Evolutionary conservation across 2,329 filamentous ascomycete genomes (phyloP).

Genomic region (Xylariaceae sp.): DNA sequence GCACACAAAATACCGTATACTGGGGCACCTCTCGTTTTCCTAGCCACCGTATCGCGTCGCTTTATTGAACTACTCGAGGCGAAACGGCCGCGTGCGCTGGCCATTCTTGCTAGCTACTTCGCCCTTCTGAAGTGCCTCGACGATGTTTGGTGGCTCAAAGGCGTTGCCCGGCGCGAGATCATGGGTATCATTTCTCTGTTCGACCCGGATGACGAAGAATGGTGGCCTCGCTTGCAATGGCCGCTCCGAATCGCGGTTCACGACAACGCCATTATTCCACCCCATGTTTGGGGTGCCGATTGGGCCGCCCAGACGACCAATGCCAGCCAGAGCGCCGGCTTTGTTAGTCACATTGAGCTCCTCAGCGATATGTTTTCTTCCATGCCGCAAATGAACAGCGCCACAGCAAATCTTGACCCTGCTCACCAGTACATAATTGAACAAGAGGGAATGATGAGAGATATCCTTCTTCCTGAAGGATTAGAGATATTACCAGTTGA

Average conservation of each 20-base stretch:
- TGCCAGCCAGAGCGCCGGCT: slow-evolving; percentile 29
- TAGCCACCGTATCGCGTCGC: slow-evolving; percentile 56
- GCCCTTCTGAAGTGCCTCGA: slow-evolving; percentile 58
- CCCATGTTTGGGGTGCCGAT: slow-evolving; percentile 52
- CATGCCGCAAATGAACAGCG: slow-evolving; percentile 22
- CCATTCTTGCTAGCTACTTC: slow-evolving; percentile 62
- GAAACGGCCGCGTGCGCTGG: slow-evolving; percentile 55
- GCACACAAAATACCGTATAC: slow-evolving; percentile 56
- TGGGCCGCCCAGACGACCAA: slow-evolving; percentile 40
- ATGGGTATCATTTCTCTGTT: slow-evolving; percentile 57
- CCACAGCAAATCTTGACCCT: slow-evolving; percentile 16
- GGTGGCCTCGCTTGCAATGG: slow-evolving; percentile 59
- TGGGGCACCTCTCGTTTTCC: slow-evolving; percentile 55
- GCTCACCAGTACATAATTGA: slow-evolving; percentile 19
- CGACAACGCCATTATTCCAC: slow-evolving; percentile 47
- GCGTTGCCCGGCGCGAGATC: slow-evolving; percentile 60
- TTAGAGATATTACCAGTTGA: slow-evolving; percentile 20
- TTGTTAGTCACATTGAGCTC: slow-evolving; percentile 43
- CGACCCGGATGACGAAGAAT: slow-evolving; percentile 48
- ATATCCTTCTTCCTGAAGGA: slow-evolving; percentile 19
- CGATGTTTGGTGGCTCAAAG: slow-evolving; percentile 63
- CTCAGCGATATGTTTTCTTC: slow-evolving; percentile 37
- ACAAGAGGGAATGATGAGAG: slow-evolving; percentile 18
- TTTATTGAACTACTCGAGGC: slow-evolving; percentile 56
- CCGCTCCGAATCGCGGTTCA: slow-evolving; percentile 54